Base-by-base conservation (phyloP, 2,329 filamentous ascomycete genomes). In the Penicillium sp. region DNA sequence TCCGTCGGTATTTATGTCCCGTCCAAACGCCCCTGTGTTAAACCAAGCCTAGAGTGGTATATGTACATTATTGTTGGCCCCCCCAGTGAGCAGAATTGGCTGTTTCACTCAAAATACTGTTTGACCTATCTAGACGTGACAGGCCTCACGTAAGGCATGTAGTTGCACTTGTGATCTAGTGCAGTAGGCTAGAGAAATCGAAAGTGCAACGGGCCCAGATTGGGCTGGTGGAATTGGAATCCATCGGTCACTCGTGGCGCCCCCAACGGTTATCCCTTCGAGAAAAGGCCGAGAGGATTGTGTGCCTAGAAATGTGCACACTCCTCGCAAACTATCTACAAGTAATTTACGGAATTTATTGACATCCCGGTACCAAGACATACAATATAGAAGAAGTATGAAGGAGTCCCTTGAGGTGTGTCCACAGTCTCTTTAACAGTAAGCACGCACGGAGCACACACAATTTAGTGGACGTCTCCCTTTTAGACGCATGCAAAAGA, bases 161-260 rank as follows among this genome's bases (percentile, higher is more conserved):
- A 53, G 60, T 62, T 57, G 60, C 60, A 62, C 55, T 40, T 61
- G 60, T 62, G 60, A 61, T 59, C 53, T 45, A 55, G 45, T 48
- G 49, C 46, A 58, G 50, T 50, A 43, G 50, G 21, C 48, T 39
- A 47, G 29, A 46, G 34, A 47, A 47, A 33, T 36, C 43, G 16
- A 44, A 46, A 25, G 27, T 41, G 38, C 29, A 33, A 44, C 19
- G 49, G 36, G 53, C 29, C 51, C 36, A 33, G 38, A 50, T 51
- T 23, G 46, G 52, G 47, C 46, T 50, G 31, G 50, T 39, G 46
- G 46, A 45, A 55, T 44, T 44, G 46, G 53, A 55, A 50, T 51
- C 38, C 38, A 50, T 50, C 46, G 53, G 38, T 25, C 40, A 55
- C 39, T 55, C 45, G 29, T 43, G 38, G 38, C 45, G 51, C 21